Percentiles rank a stretch among this genome's conserved stretches.
Conservation (phyloP, 768 basidiomycete species). For the Tubosaeta brunneosetosa region DNA sequence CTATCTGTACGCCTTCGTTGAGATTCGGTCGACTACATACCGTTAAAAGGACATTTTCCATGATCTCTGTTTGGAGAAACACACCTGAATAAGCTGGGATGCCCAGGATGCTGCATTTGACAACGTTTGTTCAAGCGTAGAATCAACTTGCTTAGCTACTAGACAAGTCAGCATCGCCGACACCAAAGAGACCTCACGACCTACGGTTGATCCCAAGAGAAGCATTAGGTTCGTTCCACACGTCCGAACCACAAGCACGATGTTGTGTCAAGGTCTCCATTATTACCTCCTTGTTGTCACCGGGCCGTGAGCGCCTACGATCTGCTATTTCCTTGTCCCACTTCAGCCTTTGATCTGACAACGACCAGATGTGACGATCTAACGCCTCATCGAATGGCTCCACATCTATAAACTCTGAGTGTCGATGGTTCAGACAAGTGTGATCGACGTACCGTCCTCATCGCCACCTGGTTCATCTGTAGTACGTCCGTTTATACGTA, state of each 20-base stretch:
- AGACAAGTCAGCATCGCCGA: neutral
- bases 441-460: slow-evolving; percentile 42
- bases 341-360: slow-evolving; percentile 68
- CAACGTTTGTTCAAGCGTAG: slow-evolving; percentile 24
- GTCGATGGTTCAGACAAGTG: neutral
- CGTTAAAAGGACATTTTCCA: no score
- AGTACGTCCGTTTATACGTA: slow-evolving; percentile 77
- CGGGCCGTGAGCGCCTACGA: no score
- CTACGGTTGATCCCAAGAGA: slow-evolving; percentile 8
- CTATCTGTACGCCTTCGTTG: slow-evolving; percentile 51
- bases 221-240: slow-evolving; percentile 8
- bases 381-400: slow-evolving; percentile 86
- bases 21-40: slow-evolving; percentile 38
- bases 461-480: slow-evolving; percentile 59
- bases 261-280: no score
- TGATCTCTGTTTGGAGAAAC: no score
- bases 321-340: slow-evolving; percentile 46
- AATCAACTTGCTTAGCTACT: slow-evolving; percentile 20
- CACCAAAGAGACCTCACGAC: neutral
- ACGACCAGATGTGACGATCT: slow-evolving; percentile 77
- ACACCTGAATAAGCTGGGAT: slow-evolving; percentile 21
- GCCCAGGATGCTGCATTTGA: slow-evolving; percentile 33
- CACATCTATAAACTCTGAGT: slow-evolving; percentile 40
- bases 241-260: slow-evolving; percentile 20
- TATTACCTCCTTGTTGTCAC: no score